These are phyloP conservation scores for Candida sithepensis DNA, from an alignment of 805 yeast genomes.

Conservation along the genomic window DNA sequence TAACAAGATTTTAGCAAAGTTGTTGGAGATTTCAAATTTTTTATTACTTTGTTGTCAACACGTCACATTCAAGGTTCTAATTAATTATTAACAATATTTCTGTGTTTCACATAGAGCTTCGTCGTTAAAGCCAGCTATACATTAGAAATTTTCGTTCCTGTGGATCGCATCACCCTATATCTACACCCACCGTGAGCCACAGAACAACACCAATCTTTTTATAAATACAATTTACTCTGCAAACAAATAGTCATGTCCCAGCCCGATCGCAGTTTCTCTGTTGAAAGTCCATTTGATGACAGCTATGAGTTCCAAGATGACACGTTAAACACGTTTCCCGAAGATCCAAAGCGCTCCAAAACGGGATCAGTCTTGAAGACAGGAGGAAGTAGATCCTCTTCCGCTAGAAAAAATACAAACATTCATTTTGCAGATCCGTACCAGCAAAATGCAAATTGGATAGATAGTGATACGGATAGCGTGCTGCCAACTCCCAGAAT, in stretches of 20 bases:
- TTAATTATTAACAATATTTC: too few relatives aligned
- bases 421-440: conserved; percentile 8
- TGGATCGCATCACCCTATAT: neutral
- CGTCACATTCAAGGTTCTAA: too few relatives aligned
- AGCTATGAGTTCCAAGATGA: conserved; percentile 6
- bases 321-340: neutral
- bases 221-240: too few relatives aligned
- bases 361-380: conserved; percentile 3
- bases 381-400: neutral
- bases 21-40: neutral
- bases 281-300: conserved; percentile 13
- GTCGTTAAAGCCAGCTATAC: neutral
- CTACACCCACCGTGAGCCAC: too few relatives aligned
- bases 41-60: neutral
- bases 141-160: neutral
- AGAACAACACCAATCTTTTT: too few relatives aligned
- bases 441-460: neutral
- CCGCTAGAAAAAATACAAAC: neutral
- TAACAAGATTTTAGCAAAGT: too few relatives aligned
- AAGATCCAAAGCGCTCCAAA: neutral
- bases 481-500: conserved; percentile 25
- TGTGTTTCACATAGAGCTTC: neutral
- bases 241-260: conserved; percentile 1
- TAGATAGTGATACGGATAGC: conserved; percentile 9
- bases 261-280: conserved; percentile 1